These are phyloP conservation scores for Thielaviopsis euricoi DNA, from an alignment of 2,329 filamentous ascomycete genomes.

Conservation along the genomic window DNA sequence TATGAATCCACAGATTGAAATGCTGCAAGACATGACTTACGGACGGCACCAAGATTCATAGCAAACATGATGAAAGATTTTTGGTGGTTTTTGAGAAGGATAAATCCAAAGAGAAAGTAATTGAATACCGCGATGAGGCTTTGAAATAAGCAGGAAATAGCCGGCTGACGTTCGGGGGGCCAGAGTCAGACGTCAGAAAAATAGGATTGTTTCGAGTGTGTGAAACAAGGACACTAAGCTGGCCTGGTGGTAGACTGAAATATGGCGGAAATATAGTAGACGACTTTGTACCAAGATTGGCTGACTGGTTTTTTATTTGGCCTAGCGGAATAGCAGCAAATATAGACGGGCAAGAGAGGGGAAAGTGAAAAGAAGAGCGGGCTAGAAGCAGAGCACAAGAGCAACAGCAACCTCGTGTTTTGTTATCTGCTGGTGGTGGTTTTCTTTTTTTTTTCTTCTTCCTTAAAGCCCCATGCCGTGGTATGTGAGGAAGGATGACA, in stretches of 20 bases:
- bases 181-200: no score
- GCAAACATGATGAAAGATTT: neutral
- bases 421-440: no score
- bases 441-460: neutral
- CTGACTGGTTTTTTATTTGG: no score
- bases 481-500: neutral
- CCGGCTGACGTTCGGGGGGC: neutral
- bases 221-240: neutral
- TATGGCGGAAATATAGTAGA: neutral
- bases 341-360: no score
- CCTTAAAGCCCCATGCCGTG: neutral
- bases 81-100: neutral
- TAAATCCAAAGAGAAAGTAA: neutral
- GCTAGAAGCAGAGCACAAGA: neutral
- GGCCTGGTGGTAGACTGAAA: neutral
- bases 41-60: neutral
- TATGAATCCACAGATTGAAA: no score
- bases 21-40: neutral
- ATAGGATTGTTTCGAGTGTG: neutral
- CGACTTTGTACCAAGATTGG: neutral
- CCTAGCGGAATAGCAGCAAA: no score
- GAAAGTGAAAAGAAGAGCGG: no score
- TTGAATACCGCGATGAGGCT: neutral
- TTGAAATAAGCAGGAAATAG: neutral
- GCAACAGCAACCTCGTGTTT: neutral